Base-by-base conservation (phyloP, 1,284 basidiomycete genomes). In the Moesziomyces sp. region DNA sequence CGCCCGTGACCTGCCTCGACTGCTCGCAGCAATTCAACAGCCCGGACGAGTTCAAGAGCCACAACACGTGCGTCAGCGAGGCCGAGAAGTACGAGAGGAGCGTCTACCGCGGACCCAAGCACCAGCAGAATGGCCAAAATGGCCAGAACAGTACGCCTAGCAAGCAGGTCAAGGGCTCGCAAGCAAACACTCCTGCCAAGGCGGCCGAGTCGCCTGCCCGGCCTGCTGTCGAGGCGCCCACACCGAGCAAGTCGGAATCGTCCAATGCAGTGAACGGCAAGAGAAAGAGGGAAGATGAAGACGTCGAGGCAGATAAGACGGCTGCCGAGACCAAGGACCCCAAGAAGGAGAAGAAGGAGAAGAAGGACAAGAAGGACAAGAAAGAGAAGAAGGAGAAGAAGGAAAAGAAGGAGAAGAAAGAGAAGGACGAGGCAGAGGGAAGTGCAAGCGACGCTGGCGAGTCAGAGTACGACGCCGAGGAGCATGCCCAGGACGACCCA, bases 51-150 rank as follows among this genome's bases (percentile, higher is more conserved):
- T 83, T 78, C 74, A 83, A 80, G 55, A 47, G 65, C 16, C 83
- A 84, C 60, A 82, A 80, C 24, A 74, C 77, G n/a, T 84, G 83
- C 51, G 73, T 84, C 54, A 80, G 76, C 45, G 83, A 84, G 45
- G 82, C 79, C 10, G 76, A 84, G 49, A 83, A 84, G 54, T 84
- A 84, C 63, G 78, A 84, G 55, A 78, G 80, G 56, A 72, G 52
- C 49, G 68, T 75, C 0, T 75, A 75, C 30, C 58, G 64, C 21
- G 73, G 68, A 0, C 73, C 73, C 0, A 75, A 75, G 54, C 62
- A 63, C 44, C 52, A 60, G 18, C 52, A 54, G 24, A 59, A 59
- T 35, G 57, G 57, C 10, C 44, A 43, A 19, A 53, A 59, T 19
- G 52, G 52, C 7, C 40, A 23, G 35, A 46, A 55, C n/a, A 30